Percentiles rank a stretch among this genome's conserved stretches.
Conservation (phyloP, 2,329 filamentous ascomycete genomes). For the Drechslerella stenobrocha region DNA sequence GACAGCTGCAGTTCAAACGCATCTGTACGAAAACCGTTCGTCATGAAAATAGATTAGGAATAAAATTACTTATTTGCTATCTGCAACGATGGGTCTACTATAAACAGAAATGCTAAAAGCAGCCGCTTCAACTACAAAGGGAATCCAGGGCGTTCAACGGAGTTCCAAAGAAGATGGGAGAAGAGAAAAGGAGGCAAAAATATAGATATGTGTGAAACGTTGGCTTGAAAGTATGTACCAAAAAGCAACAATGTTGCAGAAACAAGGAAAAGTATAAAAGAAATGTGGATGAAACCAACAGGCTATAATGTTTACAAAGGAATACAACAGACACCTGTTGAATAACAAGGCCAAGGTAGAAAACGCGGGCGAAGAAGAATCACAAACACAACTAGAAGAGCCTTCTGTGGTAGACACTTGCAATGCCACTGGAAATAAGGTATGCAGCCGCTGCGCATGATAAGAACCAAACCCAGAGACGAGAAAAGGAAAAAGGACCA, state of each 20-base stretch:
- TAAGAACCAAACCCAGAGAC: constrained; percentile 10
- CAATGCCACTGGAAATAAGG: constrained; percentile 8
- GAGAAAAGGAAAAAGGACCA: constrained; percentile 14
- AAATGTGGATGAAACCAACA: constrained; percentile 1
- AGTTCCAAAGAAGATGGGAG: too few relatives aligned
- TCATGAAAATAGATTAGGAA: constrained; percentile 8
- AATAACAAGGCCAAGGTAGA: neutral
- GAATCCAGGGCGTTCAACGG: too few relatives aligned
- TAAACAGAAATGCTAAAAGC: constrained; percentile 15
- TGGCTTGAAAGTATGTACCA: neutral
- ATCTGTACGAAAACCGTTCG: neutral
- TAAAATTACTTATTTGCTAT: constrained; percentile 10
- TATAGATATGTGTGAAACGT: neutral
- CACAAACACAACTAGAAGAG: constrained; percentile 11
- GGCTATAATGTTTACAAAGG: constrained; percentile 32
- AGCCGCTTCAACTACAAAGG: constrained; percentile 1
- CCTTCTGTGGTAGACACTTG: constrained; percentile 35
- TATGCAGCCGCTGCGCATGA: constrained; percentile 13
- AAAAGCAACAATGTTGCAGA: neutral
- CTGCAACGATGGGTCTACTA: constrained; percentile 5
- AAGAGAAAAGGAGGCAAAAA: neutral
- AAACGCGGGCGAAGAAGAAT: constrained; percentile 1
- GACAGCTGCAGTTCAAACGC: too few relatives aligned
- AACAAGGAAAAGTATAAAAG: constrained; percentile 12
- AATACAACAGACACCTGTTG: constrained; percentile 14